Conservation (phyloP, 129 eudicot genomes). For the Dittrichia graveolens region DNA sequence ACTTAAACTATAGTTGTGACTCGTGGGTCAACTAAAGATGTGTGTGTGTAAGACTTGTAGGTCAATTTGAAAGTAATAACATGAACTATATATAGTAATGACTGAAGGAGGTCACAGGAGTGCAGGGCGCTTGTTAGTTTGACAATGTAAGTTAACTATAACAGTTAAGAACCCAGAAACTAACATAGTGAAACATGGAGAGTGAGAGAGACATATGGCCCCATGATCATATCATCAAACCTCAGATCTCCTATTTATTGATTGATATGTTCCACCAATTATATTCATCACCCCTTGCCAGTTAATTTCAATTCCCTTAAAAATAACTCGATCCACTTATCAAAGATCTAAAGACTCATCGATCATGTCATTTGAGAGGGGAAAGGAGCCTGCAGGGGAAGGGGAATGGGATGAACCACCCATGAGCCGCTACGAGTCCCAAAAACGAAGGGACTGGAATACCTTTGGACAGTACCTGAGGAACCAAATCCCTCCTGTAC, state of each 20-base stretch:
- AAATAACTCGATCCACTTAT: no score
- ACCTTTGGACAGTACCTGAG: conserved; percentile 66
- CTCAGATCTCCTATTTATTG: not conserved
- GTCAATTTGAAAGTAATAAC: no score
- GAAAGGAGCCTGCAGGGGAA: conserved; percentile 39
- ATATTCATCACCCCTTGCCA: conserved; percentile 11
- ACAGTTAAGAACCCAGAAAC: not conserved
- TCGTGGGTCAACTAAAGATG: no score
- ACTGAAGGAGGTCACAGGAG: no score
- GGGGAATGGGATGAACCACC: conserved; percentile 38
- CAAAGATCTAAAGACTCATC: no score
- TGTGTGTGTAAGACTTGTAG: no score
- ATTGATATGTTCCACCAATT: conserved; percentile 5
- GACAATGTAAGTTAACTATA: not conserved
- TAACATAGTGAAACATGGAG: not conserved
- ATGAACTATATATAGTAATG: no score
- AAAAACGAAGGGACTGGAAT: conserved; percentile 71
- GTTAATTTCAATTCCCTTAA: no score
- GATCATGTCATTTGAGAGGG: conserved; percentile 37
- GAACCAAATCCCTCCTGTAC: conserved; percentile 57
- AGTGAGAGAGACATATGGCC: conserved; percentile 12
- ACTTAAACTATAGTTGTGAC: no score
- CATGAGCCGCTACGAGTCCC: conserved; percentile 73
- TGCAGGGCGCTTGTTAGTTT: not conserved
- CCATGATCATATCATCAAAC: conserved; percentile 12